Base-by-base conservation (phyloP, 345 rosid species). In the Populus euphratica region DNA sequence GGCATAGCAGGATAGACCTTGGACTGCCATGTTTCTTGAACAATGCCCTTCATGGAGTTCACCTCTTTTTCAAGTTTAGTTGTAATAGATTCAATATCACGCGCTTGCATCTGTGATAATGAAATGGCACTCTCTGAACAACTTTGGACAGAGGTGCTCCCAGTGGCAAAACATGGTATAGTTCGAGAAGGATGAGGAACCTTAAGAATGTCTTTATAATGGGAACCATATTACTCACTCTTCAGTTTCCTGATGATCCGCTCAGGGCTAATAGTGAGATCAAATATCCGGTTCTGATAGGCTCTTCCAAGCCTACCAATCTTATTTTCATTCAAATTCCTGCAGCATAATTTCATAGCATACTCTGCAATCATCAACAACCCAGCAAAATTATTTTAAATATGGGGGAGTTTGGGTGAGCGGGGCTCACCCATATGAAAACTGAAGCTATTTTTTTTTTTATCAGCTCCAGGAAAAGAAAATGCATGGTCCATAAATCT, bases 101-200 rank as follows among this genome's bases (percentile, higher is more conserved):
- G 88, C 92, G 93, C 83, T 85, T 91, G 96, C 70, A 87, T 82
- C 86, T 90, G 92, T 8, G 96, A 88, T 87, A 93, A 96, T 74
- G 82, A 80, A 81, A 92, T 86, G 71, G 90, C 96, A 78, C 84
- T 92, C 85, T 89, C 86, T 73, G 97, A 81, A 83, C 86, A 91
- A 52, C 82, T 87, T 76, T 83, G 83, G 49, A 78, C 62, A 38
- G 93, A 84, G 75, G 79, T 47, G 83, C 83, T 66, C 67, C 89
- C 82, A 29, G 83, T 77, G 74, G 83, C 75, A 68, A 85, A 71
- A 59, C 81, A 74, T 6, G 78, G 74, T 17, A 59, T 27, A 56
- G 72, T 56, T 77, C 73, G 76, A 20, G 87, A 74, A 74, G 52
- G 84, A 68, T 79, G 88, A 68, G 83, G 73, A 84, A 76, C 85